Percentiles rank a stretch among this genome's conserved stretches.
phyloP scores from a whole-genome alignment of 2,329 filamentous ascomycete genomes.

The Microdochium paspali region DNA sequence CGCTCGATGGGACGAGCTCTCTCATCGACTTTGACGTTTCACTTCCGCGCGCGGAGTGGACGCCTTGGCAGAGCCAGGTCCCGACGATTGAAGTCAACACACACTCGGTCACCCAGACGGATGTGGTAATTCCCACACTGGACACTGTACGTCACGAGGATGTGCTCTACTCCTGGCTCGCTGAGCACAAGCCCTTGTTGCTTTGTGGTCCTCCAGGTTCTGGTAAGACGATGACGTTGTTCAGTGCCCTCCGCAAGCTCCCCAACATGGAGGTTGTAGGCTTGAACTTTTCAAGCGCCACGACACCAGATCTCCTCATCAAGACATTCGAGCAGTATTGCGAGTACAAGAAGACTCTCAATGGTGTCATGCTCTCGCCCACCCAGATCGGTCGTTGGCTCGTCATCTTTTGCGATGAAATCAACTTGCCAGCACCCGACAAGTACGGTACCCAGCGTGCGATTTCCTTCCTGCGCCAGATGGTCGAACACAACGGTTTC shows the following conservation, averaged over 20 bases:
- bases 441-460: constrained; percentile 96
- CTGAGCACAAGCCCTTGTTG: constrained; percentile 93
- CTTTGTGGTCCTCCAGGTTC: constrained; percentile 96
- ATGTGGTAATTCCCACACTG: constrained; percentile 94
- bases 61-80: constrained; percentile 88
- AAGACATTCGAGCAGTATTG: constrained; percentile 99
- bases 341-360: constrained; percentile 98
- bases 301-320: constrained; percentile 92
- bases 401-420: constrained; percentile 98
- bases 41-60: constrained; percentile 82
- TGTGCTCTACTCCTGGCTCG: constrained; percentile 98
- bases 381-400: constrained; percentile 97
- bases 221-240: constrained; percentile 99
- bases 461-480: constrained; percentile 92
- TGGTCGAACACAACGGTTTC: constrained; percentile 98
- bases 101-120: constrained; percentile 94
- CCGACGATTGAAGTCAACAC: constrained; percentile 95
- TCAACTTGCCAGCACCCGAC: constrained; percentile 95
- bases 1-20: constrained; percentile 67
- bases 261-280: constrained; percentile 99
- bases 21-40: constrained; percentile 94
- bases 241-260: constrained; percentile 91
- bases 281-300: constrained; percentile 98
- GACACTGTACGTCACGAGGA: constrained; percentile 98
- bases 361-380: constrained; percentile 89